phyloP scores from a whole-genome alignment of 208 protist species.

The Balamuthia mandrillaris region DNA sequence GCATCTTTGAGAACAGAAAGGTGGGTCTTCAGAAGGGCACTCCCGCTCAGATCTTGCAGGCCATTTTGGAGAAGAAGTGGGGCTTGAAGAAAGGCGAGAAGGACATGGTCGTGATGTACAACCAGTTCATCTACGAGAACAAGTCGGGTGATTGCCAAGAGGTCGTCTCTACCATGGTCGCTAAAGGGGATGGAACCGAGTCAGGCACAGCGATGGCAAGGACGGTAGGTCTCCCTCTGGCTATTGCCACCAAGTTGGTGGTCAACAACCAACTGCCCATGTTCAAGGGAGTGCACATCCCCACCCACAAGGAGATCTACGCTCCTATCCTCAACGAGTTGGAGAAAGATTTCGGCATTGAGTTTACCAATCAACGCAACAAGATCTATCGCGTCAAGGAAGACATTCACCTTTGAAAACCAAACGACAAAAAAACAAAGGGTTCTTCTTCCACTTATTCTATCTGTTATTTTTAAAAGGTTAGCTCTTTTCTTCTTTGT shows the following conservation, averaged over 20 bases:
- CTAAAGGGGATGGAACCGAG: conserved; percentile 3
- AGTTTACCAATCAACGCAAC: background rate
- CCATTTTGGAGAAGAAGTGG: conserved; percentile 50
- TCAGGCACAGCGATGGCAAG: conserved; percentile 52
- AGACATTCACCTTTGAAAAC: no score
- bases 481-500: no score
- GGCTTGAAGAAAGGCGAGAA: conserved; percentile 39
- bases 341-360: background rate
- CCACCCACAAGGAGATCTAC: conserved; percentile 43
- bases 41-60: conserved; percentile 11
- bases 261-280: conserved; percentile 42
- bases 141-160: background rate
- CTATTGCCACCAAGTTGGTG: conserved; percentile 59
- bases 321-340: conserved; percentile 31
- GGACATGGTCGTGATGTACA: conserved; percentile 64
- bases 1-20: conserved; percentile 9
- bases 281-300: background rate
- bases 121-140: conserved; percentile 42
- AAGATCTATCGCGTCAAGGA: no score
- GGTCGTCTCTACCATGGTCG: background rate
- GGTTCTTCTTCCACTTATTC: no score
- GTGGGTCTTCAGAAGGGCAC: background rate
- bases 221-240: conserved; percentile 67
- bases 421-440: no score
- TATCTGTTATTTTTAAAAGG: no score